Evolutionary conservation across 805 yeast genomes (phyloP).

Genomic region (Ogataea populi-albae): DNA sequence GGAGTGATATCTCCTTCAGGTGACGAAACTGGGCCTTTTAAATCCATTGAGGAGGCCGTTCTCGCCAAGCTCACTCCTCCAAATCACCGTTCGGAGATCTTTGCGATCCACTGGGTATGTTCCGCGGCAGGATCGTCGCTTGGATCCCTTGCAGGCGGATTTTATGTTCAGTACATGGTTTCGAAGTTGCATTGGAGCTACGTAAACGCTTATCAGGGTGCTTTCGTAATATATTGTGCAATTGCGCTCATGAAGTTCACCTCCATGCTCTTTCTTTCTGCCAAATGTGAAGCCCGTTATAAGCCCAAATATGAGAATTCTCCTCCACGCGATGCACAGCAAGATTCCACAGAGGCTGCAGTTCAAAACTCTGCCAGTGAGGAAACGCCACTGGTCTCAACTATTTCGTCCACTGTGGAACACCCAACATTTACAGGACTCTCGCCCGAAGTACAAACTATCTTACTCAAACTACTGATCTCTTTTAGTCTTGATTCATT

Average conservation of each 20-base stretch:
- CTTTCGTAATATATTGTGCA: slow-evolving; percentile 55
- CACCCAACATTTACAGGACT: slow-evolving; percentile 33
- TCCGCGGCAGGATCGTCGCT: slow-evolving; percentile 71
- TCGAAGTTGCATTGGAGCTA: slow-evolving; percentile 30
- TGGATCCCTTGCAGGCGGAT: slow-evolving; percentile 67
- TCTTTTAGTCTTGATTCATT: slow-evolving; percentile 83
- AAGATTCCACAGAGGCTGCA: neutral
- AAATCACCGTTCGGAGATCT: slow-evolving; percentile 63
- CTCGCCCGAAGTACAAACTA: slow-evolving; percentile 41
- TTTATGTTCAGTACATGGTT: slow-evolving; percentile 46
- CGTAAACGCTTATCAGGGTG: slow-evolving; percentile 49
- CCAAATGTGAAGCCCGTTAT: slow-evolving; percentile 47
- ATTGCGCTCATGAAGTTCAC: slow-evolving; percentile 52
- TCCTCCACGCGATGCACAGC: slow-evolving; percentile 2
- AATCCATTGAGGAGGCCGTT: slow-evolving; percentile 79
- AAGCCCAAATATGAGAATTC: slow-evolving; percentile 22
- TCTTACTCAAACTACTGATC: slow-evolving; percentile 47
- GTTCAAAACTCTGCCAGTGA: slow-evolving; percentile 3
- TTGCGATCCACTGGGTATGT: slow-evolving; percentile 69
- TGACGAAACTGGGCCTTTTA: slow-evolving; percentile 88
- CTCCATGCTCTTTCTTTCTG: slow-evolving; percentile 49
- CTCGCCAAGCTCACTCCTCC: slow-evolving; percentile 75
- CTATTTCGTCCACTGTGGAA: slow-evolving; percentile 21
- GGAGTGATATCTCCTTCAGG: slow-evolving; percentile 91
- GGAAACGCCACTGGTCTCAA: slow-evolving; percentile 17